Base-by-base conservation (phyloP, 495 filamentous ascomycete species). In the Beverwykella pulmonaria region DNA sequence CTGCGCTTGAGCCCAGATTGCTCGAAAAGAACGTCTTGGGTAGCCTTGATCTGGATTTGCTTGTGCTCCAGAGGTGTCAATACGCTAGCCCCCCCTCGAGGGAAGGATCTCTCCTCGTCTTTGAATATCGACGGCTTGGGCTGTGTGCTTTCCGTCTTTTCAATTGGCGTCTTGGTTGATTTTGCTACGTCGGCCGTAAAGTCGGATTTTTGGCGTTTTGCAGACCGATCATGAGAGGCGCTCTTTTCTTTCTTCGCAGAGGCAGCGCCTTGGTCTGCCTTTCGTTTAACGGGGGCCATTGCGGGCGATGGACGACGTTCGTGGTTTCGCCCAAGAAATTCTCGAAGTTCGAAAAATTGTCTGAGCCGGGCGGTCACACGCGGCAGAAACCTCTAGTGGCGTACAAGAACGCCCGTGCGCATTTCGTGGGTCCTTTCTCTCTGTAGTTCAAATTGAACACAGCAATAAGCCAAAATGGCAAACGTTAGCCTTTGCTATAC, bases 11-110 rank as follows among this genome's bases (percentile, higher is more conserved):
- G 82, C 71, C 84, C 83, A 61, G 87, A 84, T 69, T 95, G 87
- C 79, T 98, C 94, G 73, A 97, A 97, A 9, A 98, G 81, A 25
- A 93, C 93, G 82, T 98, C 94, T 72, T 88, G 86, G 68, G 87
- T 92, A 29, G 94, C 94, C 77, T 98, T 89, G 64, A 94, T 90
- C 71, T 94, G 90, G 70, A 98, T 97, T 77, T 98, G 91, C 79
- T 96, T 97, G 69, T 94, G 87, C 75, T 98, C 94, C 55, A 98
- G 82, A 25, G 94, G 92, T 8, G 94, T 96, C 76, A 98, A 79
- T 49, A 95, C 82, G 74, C 91, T 94, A 15, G 84, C 94, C 59
- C 94, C 95, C 58, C 94, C 94, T 81, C 94, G 86, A 73, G 95
- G 94, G 74, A 98, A 98, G 27, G 92, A 78, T 3, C 86, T 84